Evolutionary conservation across 257 asterid species (phyloP), one percentile per base, ranked within the genome.

Genomic region (Solanum microdontum): DNA sequence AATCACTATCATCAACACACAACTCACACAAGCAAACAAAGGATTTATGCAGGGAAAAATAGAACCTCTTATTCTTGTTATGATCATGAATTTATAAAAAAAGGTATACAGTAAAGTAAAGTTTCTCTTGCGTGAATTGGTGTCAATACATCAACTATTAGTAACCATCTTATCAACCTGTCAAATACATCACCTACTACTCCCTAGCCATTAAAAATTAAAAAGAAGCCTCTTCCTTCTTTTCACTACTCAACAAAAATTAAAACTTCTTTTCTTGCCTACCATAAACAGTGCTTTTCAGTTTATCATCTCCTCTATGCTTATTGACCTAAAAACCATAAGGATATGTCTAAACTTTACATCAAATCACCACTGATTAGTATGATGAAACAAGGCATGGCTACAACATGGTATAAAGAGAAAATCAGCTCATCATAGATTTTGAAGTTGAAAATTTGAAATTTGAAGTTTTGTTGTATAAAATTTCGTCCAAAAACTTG

Each of bases 41-140:
- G 58, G 11, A 76, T 11, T 76, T 43, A 64, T 30, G 40, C 32
- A 34, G 75, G 60, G 62, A 32, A 69, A 30, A 82, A 45, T 48
- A 72, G 28, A 23, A 17, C 26, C 84, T 36, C 48, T 60, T 48
- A 87, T 23, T 30, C 37, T 72, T 80, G 11, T 83, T 84, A 33
- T 58, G 70, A 32, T 72, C 24, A 72, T 72, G 13, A 28, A 66
- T 80, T 62, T 28, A 84, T n/a, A 37, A 74, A 60, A 70, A 69
- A 72, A 32, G 37, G 79, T 32, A 3, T 39, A 86, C 85, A 88
- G 84, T 83, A 58, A 58, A 72, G 84, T 58, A 48, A 34, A 33
- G 32, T 74, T 70, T 86, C 88, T 88, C 72, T 95, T 95, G 95
- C 95, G 95, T 94, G 96, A 91, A 92, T 91, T 94, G 89, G 91